phyloP scores from a whole-genome alignment of 2,329 filamentous ascomycete genomes.

The Paramyrothecium sp. region DNA sequence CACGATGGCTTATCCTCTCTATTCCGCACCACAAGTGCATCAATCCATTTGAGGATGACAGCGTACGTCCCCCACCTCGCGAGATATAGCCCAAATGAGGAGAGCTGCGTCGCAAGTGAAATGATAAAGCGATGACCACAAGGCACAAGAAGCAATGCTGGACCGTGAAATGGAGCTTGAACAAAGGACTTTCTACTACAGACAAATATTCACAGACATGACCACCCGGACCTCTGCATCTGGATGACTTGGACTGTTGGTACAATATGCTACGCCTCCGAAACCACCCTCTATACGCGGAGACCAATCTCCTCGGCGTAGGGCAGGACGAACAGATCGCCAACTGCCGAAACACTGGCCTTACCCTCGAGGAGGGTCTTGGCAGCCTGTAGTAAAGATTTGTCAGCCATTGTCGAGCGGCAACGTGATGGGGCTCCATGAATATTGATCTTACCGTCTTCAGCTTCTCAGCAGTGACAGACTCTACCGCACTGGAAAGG shows the following conservation, averaged over 20 bases:
- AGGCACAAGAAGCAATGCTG: no score
- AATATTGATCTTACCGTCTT: constrained; percentile 66
- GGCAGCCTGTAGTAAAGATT: constrained; percentile 61
- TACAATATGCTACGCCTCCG: constrained; percentile 37
- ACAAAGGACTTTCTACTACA: constrained; percentile 41
- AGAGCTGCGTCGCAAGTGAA: no score
- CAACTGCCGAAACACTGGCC: constrained; percentile 85
- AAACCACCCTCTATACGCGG: constrained; percentile 69
- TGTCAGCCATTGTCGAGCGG: constrained; percentile 15
- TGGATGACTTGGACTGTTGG: constrained; percentile 41
- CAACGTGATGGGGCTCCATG: constrained; percentile 8
- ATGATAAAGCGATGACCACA: no score
- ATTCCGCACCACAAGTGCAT: no score
- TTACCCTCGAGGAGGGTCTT: constrained; percentile 86
- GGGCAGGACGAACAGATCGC: constrained; percentile 87
- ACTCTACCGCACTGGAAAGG: constrained; percentile 74
- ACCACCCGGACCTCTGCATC: constrained; percentile 31
- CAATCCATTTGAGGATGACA: no score
- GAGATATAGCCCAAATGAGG: no score
- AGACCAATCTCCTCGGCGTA: constrained; percentile 94
- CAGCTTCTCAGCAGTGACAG: constrained; percentile 79
- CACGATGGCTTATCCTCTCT: no score
- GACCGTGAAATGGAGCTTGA: constrained; percentile 12
- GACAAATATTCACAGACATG: constrained; percentile 44
- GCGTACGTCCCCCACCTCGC: no score